A percentile compares a stretch with the other conserved stretches of the same genome.
Conservation (phyloP, 805 yeast genomes). For the Pichia thaimueangensis region DNA sequence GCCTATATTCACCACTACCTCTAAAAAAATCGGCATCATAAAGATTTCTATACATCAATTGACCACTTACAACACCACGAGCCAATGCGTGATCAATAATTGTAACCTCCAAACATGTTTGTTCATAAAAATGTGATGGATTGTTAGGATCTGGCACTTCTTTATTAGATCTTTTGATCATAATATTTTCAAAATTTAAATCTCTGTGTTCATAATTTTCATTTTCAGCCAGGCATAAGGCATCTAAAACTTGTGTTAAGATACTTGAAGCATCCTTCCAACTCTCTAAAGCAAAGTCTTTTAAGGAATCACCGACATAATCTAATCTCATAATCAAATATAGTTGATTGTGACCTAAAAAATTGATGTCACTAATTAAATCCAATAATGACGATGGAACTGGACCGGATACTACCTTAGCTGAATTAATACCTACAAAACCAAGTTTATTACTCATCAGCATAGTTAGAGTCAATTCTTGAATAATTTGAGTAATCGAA, state of each 20-base stretch:
- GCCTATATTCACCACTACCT: conserved; percentile 56
- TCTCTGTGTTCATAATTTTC: conserved; percentile 64
- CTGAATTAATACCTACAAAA: conserved; percentile 37
- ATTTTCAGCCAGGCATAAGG: conserved; percentile 47
- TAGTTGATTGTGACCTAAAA: conserved; percentile 21
- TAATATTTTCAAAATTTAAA: conserved; percentile 58
- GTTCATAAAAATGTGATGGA: conserved; percentile 5
- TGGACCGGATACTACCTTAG: conserved; percentile 41
- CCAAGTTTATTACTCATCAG: conserved; percentile 37
- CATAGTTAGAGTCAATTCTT: conserved; percentile 41
- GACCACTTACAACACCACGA: conserved; percentile 34
- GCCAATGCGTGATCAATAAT: conserved; percentile 55
- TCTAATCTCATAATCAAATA: conserved; percentile 34
- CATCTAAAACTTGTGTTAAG: conserved; percentile 48
- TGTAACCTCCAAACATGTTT: conserved; percentile 30
- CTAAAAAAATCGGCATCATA: conserved; percentile 58
- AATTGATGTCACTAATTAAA: conserved; percentile 4
- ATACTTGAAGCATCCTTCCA: conserved; percentile 37
- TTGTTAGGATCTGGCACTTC: not conserved
- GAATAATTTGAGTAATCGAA: conserved; percentile 35
- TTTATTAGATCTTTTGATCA: conserved; percentile 30
- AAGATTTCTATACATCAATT: conserved; percentile 44
- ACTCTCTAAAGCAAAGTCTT: conserved; percentile 33
- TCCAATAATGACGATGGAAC: conserved; percentile 11
- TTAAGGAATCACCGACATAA: conserved; percentile 39